These are phyloP conservation scores for Lachnum nothofagi DNA, from an alignment of 2,329 filamentous ascomycete genomes.

Conservation along the genomic window DNA sequence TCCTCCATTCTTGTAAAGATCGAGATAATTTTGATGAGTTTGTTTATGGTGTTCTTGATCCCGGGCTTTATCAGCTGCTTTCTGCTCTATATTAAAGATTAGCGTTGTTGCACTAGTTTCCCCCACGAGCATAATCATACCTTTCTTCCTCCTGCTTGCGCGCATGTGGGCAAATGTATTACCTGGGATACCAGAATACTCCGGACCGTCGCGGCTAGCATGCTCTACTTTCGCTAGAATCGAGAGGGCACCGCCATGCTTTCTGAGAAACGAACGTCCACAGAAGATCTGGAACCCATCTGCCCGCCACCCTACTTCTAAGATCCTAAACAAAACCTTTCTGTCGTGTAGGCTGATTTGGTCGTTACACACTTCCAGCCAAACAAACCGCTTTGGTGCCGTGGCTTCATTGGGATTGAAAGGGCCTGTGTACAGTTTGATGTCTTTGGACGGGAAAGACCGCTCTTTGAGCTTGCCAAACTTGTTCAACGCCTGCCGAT, in stretches of 20 bases:
- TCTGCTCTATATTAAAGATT: not conserved
- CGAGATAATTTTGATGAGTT: not conserved
- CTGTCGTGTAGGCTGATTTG: too few relatives aligned
- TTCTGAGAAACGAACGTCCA: too few relatives aligned
- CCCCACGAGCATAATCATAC: not conserved
- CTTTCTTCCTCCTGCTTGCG: not conserved
- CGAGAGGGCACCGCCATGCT: not conserved
- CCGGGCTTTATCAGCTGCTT: not conserved
- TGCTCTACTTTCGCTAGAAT: not conserved
- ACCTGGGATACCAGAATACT: not conserved
- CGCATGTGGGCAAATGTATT: not conserved
- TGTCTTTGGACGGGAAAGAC: not conserved
- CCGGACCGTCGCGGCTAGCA: not conserved
- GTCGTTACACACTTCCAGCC: too few relatives aligned
- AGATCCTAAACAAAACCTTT: too few relatives aligned
- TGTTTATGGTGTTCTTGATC: not conserved
- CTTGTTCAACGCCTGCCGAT: not conserved
- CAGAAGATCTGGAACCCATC: too few relatives aligned
- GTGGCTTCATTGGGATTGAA: not conserved
- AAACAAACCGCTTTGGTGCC: too few relatives aligned
- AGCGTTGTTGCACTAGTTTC: not conserved
- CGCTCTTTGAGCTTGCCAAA: not conserved
- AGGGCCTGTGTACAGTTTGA: not conserved
- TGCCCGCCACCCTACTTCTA: too few relatives aligned
- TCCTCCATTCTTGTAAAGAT: not conserved